These are phyloP conservation scores for Rheum nobile DNA, from an alignment of 148 eudicot species.

Conservation along the genomic window DNA sequence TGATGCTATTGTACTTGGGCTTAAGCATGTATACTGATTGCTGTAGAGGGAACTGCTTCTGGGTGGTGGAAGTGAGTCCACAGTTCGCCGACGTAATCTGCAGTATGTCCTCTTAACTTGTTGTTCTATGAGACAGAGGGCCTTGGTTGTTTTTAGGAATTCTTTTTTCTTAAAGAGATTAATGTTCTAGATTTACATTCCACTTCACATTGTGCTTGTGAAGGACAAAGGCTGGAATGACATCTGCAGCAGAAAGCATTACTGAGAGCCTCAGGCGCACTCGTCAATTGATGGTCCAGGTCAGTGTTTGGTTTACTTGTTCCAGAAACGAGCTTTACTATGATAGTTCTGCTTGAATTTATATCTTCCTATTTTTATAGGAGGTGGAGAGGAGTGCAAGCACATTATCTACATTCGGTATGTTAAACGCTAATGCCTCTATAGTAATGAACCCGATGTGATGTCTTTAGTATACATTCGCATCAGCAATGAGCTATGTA, in stretches of 20 bases:
- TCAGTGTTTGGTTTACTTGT: conserved; percentile 12
- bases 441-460: neutral
- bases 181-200: neutral
- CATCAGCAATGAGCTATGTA: neutral
- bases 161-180: neutral
- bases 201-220: neutral
- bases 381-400: conserved; percentile 87
- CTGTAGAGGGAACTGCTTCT: conserved; percentile 81
- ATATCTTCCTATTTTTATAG: conserved; percentile 17
- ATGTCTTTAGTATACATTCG: neutral
- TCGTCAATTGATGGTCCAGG: conserved; percentile 98
- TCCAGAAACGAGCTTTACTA: neutral
- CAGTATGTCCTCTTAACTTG: conserved; percentile 45
- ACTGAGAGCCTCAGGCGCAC: conserved; percentile 91
- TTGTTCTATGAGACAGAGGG: neutral
- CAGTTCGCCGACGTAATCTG: conserved; percentile 71
- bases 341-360: neutral
- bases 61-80: conserved; percentile 93
- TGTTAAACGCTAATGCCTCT: conserved; percentile 6
- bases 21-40: conserved; percentile 13
- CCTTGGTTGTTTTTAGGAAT: neutral
- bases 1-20: conserved; percentile 25
- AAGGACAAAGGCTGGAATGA: conserved; percentile 87
- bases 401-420: conserved; percentile 74
- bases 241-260: conserved; percentile 95